Evolutionary conservation across 345 rosid genomes (phyloP).

Genomic region (Corchorus capsularis): DNA sequence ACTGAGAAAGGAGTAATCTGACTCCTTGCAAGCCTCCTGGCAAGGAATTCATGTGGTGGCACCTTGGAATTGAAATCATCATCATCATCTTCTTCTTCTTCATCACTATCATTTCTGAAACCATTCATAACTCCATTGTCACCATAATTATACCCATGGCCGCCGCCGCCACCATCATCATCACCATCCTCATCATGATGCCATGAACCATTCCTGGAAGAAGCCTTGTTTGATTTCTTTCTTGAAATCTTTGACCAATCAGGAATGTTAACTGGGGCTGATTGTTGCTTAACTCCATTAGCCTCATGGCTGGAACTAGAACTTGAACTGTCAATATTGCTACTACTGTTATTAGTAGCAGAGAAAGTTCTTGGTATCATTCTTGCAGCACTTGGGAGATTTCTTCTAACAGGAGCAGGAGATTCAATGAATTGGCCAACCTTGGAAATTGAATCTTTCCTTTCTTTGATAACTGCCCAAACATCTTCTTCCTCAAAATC

Average conservation of each 20-base stretch:
- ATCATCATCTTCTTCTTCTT: slow-evolving; percentile 30
- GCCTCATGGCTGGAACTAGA: slow-evolving; percentile 25
- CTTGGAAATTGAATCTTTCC: slow-evolving; percentile 27
- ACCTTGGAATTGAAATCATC: slow-evolving; percentile 33
- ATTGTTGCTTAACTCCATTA: slow-evolving; percentile 42
- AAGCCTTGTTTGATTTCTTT: slow-evolving; percentile 38
- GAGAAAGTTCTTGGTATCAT: slow-evolving; percentile 45
- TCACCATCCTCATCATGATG: slow-evolving; percentile 22
- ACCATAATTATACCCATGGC: slow-evolving; percentile 5
- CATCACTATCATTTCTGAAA: slow-evolving; percentile 21
- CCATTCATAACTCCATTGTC: slow-evolving; percentile 1
- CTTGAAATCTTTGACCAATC: slow-evolving; percentile 57
- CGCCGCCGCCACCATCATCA: slow-evolving; percentile 8
- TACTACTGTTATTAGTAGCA: slow-evolving; percentile 7
- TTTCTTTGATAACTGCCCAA: slow-evolving; percentile 45
- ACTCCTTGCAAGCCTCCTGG: slow-evolving; percentile 58
- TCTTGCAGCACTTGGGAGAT: slow-evolving; percentile 47
- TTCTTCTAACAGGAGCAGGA: slow-evolving; percentile 33
- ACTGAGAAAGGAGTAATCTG: slow-evolving; percentile 75
- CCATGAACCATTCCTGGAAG: slow-evolving; percentile 26
- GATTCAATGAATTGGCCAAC: slow-evolving; percentile 24
- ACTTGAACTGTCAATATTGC: slow-evolving; percentile 17
- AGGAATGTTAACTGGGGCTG: slow-evolving; percentile 76
- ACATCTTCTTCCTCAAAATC: slow-evolving; percentile 57
- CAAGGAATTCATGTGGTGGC: slow-evolving; percentile 79